These are phyloP conservation scores for Linnemannia elongata DNA, from an alignment of 192 early-diverging fungal species.

Conservation along the genomic window DNA sequence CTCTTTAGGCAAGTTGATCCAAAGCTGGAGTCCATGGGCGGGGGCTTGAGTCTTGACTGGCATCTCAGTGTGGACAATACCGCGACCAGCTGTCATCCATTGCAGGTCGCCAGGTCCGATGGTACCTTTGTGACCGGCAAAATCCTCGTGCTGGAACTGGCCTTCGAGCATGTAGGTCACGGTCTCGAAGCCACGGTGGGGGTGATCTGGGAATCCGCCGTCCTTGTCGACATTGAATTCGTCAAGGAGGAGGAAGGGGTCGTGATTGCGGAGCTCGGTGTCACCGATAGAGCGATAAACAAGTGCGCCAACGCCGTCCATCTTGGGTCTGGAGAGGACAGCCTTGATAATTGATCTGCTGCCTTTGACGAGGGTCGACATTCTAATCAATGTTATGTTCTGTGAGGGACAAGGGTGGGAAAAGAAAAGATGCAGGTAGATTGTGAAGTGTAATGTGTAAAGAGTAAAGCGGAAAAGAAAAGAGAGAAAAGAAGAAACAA, in stretches of 20 bases:
- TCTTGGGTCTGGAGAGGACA: slow-evolving; percentile 46
- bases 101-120: slow-evolving; percentile 67
- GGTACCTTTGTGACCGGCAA: slow-evolving; percentile 62
- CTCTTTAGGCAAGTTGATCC: slow-evolving; percentile 71
- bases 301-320: slow-evolving; percentile 84
- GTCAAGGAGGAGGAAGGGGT: slow-evolving; percentile 49
- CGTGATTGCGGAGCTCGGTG: slow-evolving; percentile 39
- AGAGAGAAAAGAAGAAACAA: too few relatives aligned
- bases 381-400: neutral
- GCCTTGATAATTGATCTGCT: slow-evolving; percentile 8
- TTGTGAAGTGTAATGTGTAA: too few relatives aligned
- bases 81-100: slow-evolving; percentile 80
- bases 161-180: slow-evolving; percentile 73
- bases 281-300: slow-evolving; percentile 86
- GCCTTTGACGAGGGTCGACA: slow-evolving; percentile 7
- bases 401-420: neutral
- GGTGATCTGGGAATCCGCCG: slow-evolving; percentile 61
- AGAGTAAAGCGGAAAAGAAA: too few relatives aligned
- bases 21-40: slow-evolving; percentile 66
- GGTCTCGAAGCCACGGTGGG: slow-evolving; percentile 76
- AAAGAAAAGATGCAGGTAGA: neutral
- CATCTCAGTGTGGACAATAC: slow-evolving; percentile 72
- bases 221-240: slow-evolving; percentile 36
- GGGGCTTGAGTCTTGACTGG: slow-evolving; percentile 53
- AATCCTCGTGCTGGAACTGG: slow-evolving; percentile 69